Evolutionary conservation across 23 red algal genomes (phyloP).

Genomic region (Gracilaria domingensis): DNA sequence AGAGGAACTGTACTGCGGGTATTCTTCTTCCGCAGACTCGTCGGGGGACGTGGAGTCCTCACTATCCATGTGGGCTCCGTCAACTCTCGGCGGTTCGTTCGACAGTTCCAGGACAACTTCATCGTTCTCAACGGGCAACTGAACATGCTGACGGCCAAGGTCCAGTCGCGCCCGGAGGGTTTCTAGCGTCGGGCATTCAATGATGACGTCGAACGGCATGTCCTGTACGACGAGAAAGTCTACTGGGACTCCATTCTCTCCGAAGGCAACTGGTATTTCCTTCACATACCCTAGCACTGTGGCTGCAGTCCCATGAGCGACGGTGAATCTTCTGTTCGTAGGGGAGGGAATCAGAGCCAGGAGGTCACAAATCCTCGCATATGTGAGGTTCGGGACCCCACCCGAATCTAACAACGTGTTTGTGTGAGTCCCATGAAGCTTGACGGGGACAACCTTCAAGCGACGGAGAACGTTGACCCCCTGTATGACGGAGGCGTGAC

Average conservation of each 20-base stretch:
- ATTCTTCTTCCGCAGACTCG: not conserved
- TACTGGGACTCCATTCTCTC: not conserved
- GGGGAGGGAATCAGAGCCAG: not conserved
- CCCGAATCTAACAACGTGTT: slow-evolving; percentile 11
- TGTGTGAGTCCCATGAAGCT: slow-evolving; percentile 12
- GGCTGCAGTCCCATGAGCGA: not conserved
- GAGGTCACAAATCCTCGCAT: not conserved
- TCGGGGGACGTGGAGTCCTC: slow-evolving; percentile 39
- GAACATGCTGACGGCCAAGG: not conserved
- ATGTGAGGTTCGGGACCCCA: slow-evolving; percentile 6
- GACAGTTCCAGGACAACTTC: not conserved
- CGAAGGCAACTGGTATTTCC: slow-evolving; percentile 35
- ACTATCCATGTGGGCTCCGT: slow-evolving; percentile 32
- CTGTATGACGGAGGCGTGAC: not conserved
- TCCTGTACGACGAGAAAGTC: slow-evolving; percentile 32
- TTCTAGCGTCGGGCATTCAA: not conserved
- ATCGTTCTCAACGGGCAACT: not conserved
- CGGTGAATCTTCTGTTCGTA: not conserved
- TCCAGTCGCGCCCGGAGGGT: not conserved
- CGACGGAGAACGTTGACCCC: not conserved
- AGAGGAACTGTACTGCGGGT: not conserved
- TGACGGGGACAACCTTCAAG: slow-evolving; percentile 28
- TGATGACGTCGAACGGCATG: slow-evolving; percentile 27
- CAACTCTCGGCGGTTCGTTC: not conserved
- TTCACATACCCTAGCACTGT: not conserved